phyloP scores from a whole-genome alignment of 1,139 yeast genomes.

The Blastobotrys capitulatus region DNA sequence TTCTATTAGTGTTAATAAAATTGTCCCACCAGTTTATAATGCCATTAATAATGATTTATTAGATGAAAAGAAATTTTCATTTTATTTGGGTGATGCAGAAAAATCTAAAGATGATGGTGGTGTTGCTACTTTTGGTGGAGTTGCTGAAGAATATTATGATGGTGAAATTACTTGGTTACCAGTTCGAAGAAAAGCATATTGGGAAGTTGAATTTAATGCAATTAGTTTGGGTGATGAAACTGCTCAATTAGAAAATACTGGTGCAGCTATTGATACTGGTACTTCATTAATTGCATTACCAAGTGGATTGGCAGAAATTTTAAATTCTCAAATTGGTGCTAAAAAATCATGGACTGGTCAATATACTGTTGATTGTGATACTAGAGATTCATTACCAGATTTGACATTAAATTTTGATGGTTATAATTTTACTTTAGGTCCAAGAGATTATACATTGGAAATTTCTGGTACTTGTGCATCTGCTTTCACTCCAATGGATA shows the following conservation, averaged over 20 bases:
- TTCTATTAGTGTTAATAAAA: conserved; percentile 77
- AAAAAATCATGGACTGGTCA: conserved; percentile 97
- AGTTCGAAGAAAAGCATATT: conserved; percentile 97
- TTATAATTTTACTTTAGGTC: conserved; percentile 78
- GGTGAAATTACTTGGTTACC: conserved; percentile 95
- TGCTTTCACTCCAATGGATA: conserved; percentile 93
- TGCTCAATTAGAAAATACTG: conserved; percentile 74
- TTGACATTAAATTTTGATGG: conserved; percentile 86
- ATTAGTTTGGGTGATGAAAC: conserved; percentile 86
- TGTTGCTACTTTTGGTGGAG: conserved; percentile 90
- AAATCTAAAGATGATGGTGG: conserved; percentile 71
- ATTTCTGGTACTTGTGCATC: conserved; percentile 93
- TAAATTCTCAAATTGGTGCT: conserved; percentile 95
- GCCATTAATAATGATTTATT: conserved; percentile 77
- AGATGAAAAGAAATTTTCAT: conserved; percentile 81
- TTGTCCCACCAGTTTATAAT: conserved; percentile 90
- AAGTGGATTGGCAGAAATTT: conserved; percentile 87
- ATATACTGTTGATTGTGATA: conserved; percentile 83
- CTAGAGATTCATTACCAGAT: conserved; percentile 80
- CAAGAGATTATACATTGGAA: conserved; percentile 89
- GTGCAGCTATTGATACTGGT: conserved; percentile 98
- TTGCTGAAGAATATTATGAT: conserved; percentile 62
- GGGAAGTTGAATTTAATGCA: conserved; percentile 95
- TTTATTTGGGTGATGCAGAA: conserved; percentile 76
- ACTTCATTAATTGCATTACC: conserved; percentile 94